Evolutionary conservation across 2,329 filamentous ascomycete species (phyloP), one percentile per base, ranked within the genome.

Genomic region (Cercospora sojina): DNA sequence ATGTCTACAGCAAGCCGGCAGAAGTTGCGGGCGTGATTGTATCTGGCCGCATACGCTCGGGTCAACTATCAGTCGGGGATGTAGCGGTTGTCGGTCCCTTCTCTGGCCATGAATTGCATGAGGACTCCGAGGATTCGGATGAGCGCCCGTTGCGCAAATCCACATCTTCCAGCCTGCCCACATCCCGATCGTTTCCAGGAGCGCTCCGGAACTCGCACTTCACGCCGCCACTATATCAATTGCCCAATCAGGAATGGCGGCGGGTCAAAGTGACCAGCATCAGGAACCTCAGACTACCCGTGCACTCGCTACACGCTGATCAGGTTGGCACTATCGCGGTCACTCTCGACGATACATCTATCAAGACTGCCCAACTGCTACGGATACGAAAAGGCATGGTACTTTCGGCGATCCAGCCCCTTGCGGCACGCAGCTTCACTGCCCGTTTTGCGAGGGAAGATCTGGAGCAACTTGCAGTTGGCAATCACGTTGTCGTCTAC

Each of bases 261-360:
- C 84, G 84, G 25, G 92, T 94, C 5, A 88, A 86, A 51, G 88
- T 98, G 62, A 89, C 91, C 53, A 98, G 93, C 72, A 89, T 97
- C 51, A 90, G 94, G 23, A 96, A 97, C 72, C 83, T 99, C 8
- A 88, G 94, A 5, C 83, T 97, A 3, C 92, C 94, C 0, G 93
- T 97, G 0, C 87, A 88, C 56, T 87, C 85, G 0, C 84, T 98
- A 7, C 85, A 89, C 59, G 85, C 89, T 16, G 92, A 92, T 9
- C 94, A 99, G 79, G 93, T 94, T 5, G 95, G 94, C 0, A 97
- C 93, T 0, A 86, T 99, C 62, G 94, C 93, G 0, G 82, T 98
- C 59, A 84, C 90, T 2, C 84, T 79, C 20, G 72, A 90, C 8
- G 70, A 72, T 16, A 57, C 65, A n/a, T n/a, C 69, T 41, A 69